Evolutionary conservation across 768 basidiomycete species (phyloP).

Genomic region (Mycena rebaudengoi): DNA sequence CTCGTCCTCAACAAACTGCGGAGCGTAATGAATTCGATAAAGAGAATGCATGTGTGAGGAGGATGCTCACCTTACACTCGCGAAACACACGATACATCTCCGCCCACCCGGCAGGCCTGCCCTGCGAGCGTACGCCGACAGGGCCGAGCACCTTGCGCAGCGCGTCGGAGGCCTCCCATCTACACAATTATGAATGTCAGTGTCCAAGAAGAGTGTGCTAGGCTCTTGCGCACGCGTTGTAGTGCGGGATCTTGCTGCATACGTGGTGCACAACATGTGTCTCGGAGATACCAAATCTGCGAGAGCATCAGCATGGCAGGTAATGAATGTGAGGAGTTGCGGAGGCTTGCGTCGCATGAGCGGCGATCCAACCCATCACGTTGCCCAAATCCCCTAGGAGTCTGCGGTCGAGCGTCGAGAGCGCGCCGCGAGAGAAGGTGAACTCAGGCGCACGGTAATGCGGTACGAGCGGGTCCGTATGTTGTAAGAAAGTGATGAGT

Average conservation of each 20-base stretch:
- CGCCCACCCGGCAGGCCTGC: conserved; percentile 78
- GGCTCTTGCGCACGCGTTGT: too few relatives aligned
- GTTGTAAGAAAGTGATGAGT: conserved; percentile 51
- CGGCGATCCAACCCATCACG: conserved; percentile 86
- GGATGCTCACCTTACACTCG: conserved; percentile 72
- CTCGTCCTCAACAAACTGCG: conserved; percentile 90
- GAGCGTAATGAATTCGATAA: background rate
- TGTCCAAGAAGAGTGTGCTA: too few relatives aligned
- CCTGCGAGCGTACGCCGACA: conserved; percentile 69
- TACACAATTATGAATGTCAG: too few relatives aligned
- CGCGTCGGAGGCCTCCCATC: conserved; percentile 91
- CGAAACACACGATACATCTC: conserved; percentile 81
- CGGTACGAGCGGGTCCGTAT: conserved; percentile 47
- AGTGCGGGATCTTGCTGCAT: conserved; percentile 96
- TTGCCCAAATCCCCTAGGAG: conserved; percentile 74
- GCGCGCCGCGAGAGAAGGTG: conserved; percentile 51
- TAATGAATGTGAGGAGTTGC: background rate
- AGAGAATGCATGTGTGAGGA: background rate
- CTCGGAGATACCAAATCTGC: conserved; percentile 75
- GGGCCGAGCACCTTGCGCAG: conserved; percentile 78
- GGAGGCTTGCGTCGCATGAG: conserved; percentile 72
- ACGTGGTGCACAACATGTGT: conserved; percentile 95
- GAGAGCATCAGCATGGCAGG: background rate
- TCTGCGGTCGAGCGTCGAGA: conserved; percentile 49
- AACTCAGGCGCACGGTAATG: conserved; percentile 48